phyloP scores from a whole-genome alignment of 2,329 filamentous ascomycete species.

The Teratosphaeriaceae sp. region DNA sequence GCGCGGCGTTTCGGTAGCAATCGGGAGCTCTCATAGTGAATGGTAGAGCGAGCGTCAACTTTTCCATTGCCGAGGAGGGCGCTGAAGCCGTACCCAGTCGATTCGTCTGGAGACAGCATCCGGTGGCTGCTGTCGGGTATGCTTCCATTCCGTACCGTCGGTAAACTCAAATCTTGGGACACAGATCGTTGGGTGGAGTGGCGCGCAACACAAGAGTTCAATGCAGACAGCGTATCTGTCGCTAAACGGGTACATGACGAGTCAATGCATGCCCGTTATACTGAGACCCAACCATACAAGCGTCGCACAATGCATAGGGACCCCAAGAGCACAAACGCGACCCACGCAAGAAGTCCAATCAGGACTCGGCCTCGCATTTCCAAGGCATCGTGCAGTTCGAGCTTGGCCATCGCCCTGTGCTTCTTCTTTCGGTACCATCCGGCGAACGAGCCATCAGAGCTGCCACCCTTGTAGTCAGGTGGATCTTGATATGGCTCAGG shows the following conservation, averaged over 20 bases:
- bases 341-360: slow-evolving; percentile 39
- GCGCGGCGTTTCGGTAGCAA: slow-evolving; percentile 8
- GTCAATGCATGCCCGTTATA: slow-evolving; percentile 1
- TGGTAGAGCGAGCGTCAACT: no score
- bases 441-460: slow-evolving; percentile 11
- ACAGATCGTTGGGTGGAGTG: slow-evolving; percentile 1
- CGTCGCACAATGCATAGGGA: slow-evolving; percentile 15
- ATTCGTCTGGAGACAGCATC: no score
- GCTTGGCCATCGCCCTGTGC: slow-evolving; percentile 50
- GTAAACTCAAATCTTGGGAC: background rate
- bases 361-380: slow-evolving; percentile 52
- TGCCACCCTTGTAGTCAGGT: slow-evolving; percentile 33
- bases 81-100: no score
- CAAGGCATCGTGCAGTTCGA: slow-evolving; percentile 60
- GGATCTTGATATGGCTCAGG: slow-evolving; percentile 36
- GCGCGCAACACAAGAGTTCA: no score
- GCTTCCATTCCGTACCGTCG: background rate
- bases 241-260: background rate
- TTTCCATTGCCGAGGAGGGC: no score
- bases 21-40: background rate
- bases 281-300: slow-evolving; percentile 16
- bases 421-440: slow-evolving; percentile 36
- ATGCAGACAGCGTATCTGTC: no score
- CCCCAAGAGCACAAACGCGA: slow-evolving; percentile 17
- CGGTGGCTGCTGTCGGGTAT: background rate